Conservation (phyloP, 2,329 filamentous ascomycete species). For the Apiospora hydei region DNA sequence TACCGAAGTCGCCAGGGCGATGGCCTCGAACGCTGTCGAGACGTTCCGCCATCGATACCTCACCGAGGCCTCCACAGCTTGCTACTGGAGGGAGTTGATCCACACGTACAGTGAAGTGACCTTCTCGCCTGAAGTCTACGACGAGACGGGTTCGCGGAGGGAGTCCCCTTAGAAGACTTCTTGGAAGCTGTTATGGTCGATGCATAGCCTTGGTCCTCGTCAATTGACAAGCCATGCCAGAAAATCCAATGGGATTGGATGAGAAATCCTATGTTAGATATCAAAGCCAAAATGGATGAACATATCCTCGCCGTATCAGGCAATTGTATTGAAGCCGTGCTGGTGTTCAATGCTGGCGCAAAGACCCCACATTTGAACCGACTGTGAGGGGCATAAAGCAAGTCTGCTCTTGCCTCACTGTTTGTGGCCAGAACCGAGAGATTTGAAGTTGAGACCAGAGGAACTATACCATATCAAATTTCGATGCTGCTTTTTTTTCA, state of each 20-base stretch:
- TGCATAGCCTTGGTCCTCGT: background rate
- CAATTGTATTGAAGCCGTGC: background rate
- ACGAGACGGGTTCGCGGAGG: background rate
- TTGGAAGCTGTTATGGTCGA: background rate
- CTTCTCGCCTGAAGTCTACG: conserved; percentile 2
- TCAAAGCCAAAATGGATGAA: background rate
- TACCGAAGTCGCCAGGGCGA: background rate
- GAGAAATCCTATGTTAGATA: background rate
- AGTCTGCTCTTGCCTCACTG: background rate
- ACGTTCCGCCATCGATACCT: conserved; percentile 23
- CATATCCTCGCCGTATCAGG: background rate
- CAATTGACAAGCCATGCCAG: background rate
- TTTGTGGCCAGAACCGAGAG: background rate
- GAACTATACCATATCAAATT: too few relatives aligned
- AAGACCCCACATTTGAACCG: background rate
- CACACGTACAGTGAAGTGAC: conserved; percentile 2
- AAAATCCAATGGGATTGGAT: background rate
- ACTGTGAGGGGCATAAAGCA: background rate
- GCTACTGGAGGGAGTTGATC: conserved; percentile 20
- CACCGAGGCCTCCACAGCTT: conserved; percentile 12
- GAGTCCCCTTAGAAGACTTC: background rate
- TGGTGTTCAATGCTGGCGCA: background rate
- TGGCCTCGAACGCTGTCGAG: conserved; percentile 16
- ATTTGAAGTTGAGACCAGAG: background rate
- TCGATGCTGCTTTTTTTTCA: background rate